These are phyloP conservation scores for Acanthamoeba lenticulata DNA, from an alignment of 208 protist genomes.

Conservation along the genomic window DNA sequence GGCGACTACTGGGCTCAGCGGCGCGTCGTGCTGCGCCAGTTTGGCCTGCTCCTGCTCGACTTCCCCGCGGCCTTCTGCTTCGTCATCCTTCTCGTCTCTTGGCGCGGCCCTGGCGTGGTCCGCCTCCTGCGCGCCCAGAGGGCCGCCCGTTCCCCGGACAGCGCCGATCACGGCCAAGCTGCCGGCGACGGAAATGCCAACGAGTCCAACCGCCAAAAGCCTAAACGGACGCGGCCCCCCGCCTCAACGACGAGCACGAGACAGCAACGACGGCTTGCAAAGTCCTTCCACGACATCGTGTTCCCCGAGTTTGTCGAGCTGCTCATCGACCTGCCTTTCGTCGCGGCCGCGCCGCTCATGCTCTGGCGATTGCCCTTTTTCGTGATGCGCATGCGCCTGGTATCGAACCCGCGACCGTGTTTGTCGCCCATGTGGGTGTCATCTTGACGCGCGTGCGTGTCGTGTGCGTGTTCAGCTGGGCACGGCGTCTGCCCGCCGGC, in stretches of 20 bases:
- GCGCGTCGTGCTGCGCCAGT: neutral
- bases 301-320: neutral
- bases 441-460: too few species aligned
- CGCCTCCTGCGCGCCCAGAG: neutral
- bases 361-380: slow-evolving; percentile 19
- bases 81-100: neutral
- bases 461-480: neutral
- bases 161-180: neutral
- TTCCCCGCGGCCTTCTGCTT: neutral
- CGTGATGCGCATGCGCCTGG: neutral
- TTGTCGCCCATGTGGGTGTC: neutral
- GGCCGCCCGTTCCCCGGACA: neutral
- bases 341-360: neutral
- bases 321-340: neutral
- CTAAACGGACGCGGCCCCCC: neutral
- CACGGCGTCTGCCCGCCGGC: neutral
- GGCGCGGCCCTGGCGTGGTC: neutral
- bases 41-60: slow-evolving; percentile 3
- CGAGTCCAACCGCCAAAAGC: too few species aligned
- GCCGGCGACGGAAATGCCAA: too few species aligned
- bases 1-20: slow-evolving; percentile 9
- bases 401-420: neutral
- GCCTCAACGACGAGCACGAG: neutral
- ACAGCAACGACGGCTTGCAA: neutral
- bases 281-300: neutral